Evolutionary conservation across 495 filamentous ascomycete species (phyloP).

Genomic region (Evansstolkia leycettana): DNA sequence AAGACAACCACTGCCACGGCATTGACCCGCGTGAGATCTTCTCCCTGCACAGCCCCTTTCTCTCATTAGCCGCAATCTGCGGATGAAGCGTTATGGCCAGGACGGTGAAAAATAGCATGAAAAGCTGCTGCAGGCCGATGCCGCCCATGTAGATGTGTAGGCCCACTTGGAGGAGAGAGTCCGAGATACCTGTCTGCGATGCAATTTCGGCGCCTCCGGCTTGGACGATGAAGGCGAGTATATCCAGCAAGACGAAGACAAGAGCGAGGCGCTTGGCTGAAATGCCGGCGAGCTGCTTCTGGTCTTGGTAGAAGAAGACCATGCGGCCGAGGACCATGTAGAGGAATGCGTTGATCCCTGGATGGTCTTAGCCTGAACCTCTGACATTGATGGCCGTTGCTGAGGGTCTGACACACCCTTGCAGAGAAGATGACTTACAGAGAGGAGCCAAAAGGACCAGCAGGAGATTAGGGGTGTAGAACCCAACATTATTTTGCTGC

Average conservation of each 20-base stretch:
- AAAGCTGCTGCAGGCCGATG: conserved; percentile 46
- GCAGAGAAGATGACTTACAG: conserved; percentile 12
- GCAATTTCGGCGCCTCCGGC: conserved; percentile 36
- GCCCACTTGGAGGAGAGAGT: conserved; percentile 22
- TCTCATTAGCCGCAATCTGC: too few relatives aligned
- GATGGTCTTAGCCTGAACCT: too few relatives aligned
- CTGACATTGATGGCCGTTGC: conserved; percentile 4
- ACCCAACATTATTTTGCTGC: conserved; percentile 9
- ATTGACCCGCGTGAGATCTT: neutral
- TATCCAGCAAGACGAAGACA: conserved; percentile 52
- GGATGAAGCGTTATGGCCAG: conserved; percentile 38
- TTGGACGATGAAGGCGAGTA: conserved; percentile 54
- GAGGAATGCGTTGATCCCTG: conserved; percentile 51
- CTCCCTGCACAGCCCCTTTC: neutral
- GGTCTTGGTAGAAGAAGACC: conserved; percentile 44
- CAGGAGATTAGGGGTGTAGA: conserved; percentile 5
- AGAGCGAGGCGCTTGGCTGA: conserved; percentile 35
- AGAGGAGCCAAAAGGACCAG: conserved; percentile 20
- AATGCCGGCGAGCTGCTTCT: conserved; percentile 33
- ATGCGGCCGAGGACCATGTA: conserved; percentile 58
- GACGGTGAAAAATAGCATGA: conserved; percentile 40
- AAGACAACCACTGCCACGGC: conserved; percentile 24
- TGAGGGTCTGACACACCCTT: neutral
- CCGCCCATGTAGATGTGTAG: conserved; percentile 50
- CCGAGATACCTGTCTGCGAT: conserved; percentile 7